A percentile compares a stretch with the other conserved stretches of the same genome.
Evolutionary conservation across 1,139 yeast species (phyloP).

Genomic region (Pneumocystis wakefieldiae): DNA sequence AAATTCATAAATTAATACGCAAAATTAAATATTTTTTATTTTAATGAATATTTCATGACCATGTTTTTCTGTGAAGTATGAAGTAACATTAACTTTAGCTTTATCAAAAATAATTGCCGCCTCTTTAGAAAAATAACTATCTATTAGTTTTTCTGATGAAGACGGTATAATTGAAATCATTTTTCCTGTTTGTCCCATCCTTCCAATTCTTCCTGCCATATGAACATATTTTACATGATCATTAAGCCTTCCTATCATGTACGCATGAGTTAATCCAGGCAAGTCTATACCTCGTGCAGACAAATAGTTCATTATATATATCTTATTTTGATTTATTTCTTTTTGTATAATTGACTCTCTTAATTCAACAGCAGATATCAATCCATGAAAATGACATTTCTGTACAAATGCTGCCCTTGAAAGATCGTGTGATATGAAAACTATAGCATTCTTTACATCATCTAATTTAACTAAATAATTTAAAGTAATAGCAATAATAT

Average conservation of each 20-base stretch:
- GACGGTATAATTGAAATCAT: conserved; percentile 1
- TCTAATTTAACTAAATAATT: neutral
- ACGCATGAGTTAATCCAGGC: neutral
- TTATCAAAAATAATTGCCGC: neutral
- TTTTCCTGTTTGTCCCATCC: conserved; percentile 1
- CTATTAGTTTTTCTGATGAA: neutral
- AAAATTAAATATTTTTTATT: neutral
- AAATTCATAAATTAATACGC: neutral
- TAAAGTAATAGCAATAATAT: neutral
- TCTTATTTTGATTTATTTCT: neutral
- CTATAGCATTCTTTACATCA: neutral
- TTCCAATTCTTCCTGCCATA: conserved; percentile 3
- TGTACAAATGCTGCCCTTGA: neutral
- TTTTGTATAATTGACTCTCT: neutral
- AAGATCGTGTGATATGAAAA: neutral
- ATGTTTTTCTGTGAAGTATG: neutral
- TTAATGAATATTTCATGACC: neutral
- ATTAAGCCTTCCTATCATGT: neutral
- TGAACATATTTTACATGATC: neutral
- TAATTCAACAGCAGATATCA: neutral
- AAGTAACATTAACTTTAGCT: neutral
- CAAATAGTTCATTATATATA: neutral
- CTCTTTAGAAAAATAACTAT: neutral
- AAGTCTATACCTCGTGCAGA: neutral
- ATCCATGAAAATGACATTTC: neutral